Conservation (phyloP, 1,284 basidiomycete genomes). For the Rhodotorula sp. region DNA sequence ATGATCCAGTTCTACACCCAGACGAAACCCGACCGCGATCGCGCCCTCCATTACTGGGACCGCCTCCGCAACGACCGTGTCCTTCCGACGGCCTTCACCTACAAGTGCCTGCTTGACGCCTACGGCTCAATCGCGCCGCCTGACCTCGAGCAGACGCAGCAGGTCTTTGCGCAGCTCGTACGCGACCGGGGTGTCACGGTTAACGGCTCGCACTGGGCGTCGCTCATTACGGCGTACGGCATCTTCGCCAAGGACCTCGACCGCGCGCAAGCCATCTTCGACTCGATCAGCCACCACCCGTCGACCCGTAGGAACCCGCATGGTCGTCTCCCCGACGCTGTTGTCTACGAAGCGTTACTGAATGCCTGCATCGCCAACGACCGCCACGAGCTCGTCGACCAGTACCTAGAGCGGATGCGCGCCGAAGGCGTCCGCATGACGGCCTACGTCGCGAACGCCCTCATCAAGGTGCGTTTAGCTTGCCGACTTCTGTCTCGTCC, state of each 20-base stretch:
- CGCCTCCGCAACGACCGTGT: constrained; percentile 66
- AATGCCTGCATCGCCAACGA: constrained; percentile 79
- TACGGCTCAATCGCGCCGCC: constrained; percentile 79
- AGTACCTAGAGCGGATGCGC: constrained; percentile 65
- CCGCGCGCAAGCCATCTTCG: constrained; percentile 73
- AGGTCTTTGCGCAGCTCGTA: constrained; percentile 64
- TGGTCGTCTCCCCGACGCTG: constrained; percentile 65
- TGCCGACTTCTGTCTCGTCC: background rate
- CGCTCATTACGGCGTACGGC: constrained; percentile 87
- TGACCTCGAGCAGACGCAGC: constrained; percentile 71
- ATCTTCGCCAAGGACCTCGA: constrained; percentile 74
- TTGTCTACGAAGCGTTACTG: constrained; percentile 87
- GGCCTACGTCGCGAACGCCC: constrained; percentile 89
- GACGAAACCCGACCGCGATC: constrained; percentile 78
- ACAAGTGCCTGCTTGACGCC: constrained; percentile 90
- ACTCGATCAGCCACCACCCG: constrained; percentile 64
- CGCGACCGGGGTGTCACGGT: constrained; percentile 59
- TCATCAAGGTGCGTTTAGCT: constrained; percentile 62
- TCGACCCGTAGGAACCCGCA: constrained; percentile 45
- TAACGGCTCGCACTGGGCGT: constrained; percentile 85
- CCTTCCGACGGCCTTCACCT: constrained; percentile 79
- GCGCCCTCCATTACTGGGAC: constrained; percentile 73
- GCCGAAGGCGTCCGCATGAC: constrained; percentile 75
- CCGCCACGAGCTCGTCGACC: constrained; percentile 72
- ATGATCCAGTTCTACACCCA: constrained; percentile 98